Base-by-base conservation (phyloP, 2,329 filamentous ascomycete species). In the Paracoccidioides brasiliensis region DNA sequence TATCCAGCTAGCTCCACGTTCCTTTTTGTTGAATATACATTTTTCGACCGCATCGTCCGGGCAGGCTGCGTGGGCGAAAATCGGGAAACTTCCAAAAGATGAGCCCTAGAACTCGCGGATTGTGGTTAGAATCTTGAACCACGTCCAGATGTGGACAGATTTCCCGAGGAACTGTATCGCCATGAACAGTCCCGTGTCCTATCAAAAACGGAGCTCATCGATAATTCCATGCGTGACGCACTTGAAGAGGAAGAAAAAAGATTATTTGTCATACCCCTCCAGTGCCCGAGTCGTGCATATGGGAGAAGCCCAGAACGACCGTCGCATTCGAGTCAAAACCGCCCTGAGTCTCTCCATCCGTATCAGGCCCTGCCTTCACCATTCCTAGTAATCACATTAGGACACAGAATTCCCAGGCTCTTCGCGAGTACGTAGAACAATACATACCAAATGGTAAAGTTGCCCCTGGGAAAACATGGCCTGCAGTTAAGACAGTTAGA, bases 21-120 rank as follows among this genome's bases (percentile, higher is more conserved):
- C 72, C 22, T 66, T 69, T 61, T 80, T 80, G 9, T 78, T 76
- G 63, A 80, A 88, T 10, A 71, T 73, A 66, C 85, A 88, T 6
- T 73, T 72, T 62, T 86, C 74, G 54, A 88, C 68, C 42, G 82
- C 77, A 58, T 85, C 79, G 12, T 72, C 76, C 0, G 78, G 74
- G 59, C 85, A 89, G 43, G 74, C 73, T 3, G 78, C 70, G 58
- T 86, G 84, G 0, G 84, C 77, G 59, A 89, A 88, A 1, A 89
- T 72, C 0, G 86, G 82, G 54, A 89, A 89, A 64, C 87, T 88
- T 12, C 85, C 86, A 14, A 88, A 70, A 3, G 82, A 87, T 0
- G 84, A 80, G 0, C 70, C 60, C 68, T 66, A 32, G 69, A 64
- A 9, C 68, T 58, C 12, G 62, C 63, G 37, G 55, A 46, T 9